Evolutionary conservation across 805 yeast genomes (phyloP), one percentile per base, ranked within the genome.

Genomic region (Candida jianshihensis): DNA sequence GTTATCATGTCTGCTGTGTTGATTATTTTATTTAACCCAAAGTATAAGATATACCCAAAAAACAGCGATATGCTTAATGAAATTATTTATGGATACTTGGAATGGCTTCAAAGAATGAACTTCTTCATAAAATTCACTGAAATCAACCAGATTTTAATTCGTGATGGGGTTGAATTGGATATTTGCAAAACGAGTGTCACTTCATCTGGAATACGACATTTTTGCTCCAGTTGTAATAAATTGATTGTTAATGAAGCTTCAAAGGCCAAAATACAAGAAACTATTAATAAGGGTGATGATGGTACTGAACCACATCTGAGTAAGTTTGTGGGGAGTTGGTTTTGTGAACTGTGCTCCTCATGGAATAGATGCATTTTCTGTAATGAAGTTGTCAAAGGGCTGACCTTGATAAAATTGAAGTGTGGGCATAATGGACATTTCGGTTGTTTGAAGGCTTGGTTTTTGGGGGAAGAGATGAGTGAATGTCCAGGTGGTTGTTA

Each of bases 371-470:
- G 97, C 57, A 68, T 79, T 19, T 73, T 79, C 42, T 89, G 97
- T 57, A 70, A 80, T 42, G 81, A 73, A 51, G 86, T 95, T 1
- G 66, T 89, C 49, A 75, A 73, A 45, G 94, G 94, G 1, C 64
- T 83, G 38, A 70, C 79, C 13, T 72, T 83, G 13, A 71, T 63
- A 42, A 61, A 66, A 41, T 55, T 82, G 34, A 71, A 64, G 19
- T 90, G 97, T 63, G 97, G 96, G 0, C 97, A 90, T 57, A 68
- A 78, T 38, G 88, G 90, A 1, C 97, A 90, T 60, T 76, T 76
- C 51, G 79, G 78, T 3, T 90, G 97, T 63, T 63, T 87, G 50
- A 68, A 70, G 40, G 68, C 71, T 26, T 90, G 97, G 97, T 78
- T 84, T 49, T 54, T 78, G 16, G 77, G 71, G 2, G 79, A 73